phyloP scores from a whole-genome alignment of 2,329 filamentous ascomycete genomes.

The Rutstroemia sp. region DNA sequence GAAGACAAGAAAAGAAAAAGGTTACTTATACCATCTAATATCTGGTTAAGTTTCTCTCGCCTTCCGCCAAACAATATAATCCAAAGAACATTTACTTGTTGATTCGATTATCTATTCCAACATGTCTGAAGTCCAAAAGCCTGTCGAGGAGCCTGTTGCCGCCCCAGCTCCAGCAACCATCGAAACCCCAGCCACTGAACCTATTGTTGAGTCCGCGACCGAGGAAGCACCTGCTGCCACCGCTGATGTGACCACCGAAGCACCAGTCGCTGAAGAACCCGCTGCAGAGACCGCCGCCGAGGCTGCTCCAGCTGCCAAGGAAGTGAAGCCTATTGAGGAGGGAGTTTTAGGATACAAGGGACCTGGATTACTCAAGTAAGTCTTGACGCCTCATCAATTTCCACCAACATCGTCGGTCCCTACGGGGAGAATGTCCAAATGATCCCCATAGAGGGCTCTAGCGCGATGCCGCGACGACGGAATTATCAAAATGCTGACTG shows the following conservation, averaged over 20 bases:
- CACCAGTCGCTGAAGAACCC: slow-evolving; percentile 30
- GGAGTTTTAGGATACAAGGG: slow-evolving; percentile 86
- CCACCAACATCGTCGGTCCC: neutral
- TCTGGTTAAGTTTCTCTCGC: slow-evolving; percentile 14
- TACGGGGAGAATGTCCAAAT: neutral
- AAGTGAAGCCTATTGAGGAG: slow-evolving; percentile 48
- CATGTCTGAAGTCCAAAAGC: slow-evolving; percentile 64
- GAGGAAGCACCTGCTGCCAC: slow-evolving; percentile 30
- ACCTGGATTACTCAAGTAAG: slow-evolving; percentile 75
- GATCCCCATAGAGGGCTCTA: neutral
- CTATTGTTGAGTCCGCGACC: slow-evolving; percentile 31
- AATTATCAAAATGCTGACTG: neutral
- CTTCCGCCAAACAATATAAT: slow-evolving; percentile 17
- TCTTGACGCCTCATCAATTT: slow-evolving; percentile 9
- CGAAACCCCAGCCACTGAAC: slow-evolving; percentile 38
- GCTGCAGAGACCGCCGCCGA: slow-evolving; percentile 39
- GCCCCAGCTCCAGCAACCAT: slow-evolving; percentile 22
- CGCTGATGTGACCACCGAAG: slow-evolving; percentile 28
- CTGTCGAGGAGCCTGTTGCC: slow-evolving; percentile 44
- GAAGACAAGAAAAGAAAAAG: neutral
- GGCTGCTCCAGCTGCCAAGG: slow-evolving; percentile 46
- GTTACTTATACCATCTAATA: slow-evolving; percentile 18
- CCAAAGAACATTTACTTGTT: slow-evolving; percentile 4
- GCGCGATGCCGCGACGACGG: neutral
- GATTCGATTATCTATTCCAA: slow-evolving; percentile 21